A percentile compares a stretch with the other conserved stretches of the same genome.
Evolutionary conservation across 345 rosid genomes (phyloP).

Genomic region (Erysimum cheiranthoides): DNA sequence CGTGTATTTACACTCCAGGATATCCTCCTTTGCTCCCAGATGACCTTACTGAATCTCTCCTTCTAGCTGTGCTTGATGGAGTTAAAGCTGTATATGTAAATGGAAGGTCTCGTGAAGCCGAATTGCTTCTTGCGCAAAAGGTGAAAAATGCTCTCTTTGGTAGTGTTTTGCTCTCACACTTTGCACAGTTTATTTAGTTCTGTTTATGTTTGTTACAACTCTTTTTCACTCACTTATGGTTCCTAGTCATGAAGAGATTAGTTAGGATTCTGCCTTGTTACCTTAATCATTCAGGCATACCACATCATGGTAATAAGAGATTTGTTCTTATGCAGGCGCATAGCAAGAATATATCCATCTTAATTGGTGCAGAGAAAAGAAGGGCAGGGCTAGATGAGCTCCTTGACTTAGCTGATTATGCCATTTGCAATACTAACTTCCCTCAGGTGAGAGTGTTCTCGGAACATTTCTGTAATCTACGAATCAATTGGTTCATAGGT

Average conservation of each 20-base stretch:
- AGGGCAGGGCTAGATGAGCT: slow-evolving; percentile 73
- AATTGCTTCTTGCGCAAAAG: slow-evolving; percentile 68
- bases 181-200: background rate
- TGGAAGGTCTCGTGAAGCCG: slow-evolving; percentile 74
- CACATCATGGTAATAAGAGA: slow-evolving; percentile 14
- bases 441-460: slow-evolving; percentile 61
- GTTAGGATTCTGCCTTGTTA: background rate
- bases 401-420: slow-evolving; percentile 66
- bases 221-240: background rate
- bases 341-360: slow-evolving; percentile 70
- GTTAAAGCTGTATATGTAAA: slow-evolving; percentile 64
- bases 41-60: slow-evolving; percentile 56
- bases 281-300: background rate
- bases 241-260: background rate
- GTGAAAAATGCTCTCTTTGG: slow-evolving; percentile 41
- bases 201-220: background rate
- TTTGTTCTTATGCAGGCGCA: slow-evolving; percentile 71
- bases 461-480: background rate
- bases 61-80: slow-evolving; percentile 66
- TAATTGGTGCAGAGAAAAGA: slow-evolving; percentile 76
- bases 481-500: background rate
- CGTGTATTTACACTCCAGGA: slow-evolving; percentile 88
- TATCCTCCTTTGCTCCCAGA: slow-evolving; percentile 68
- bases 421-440: slow-evolving; percentile 72
- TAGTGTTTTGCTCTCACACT: slow-evolving; percentile 11